Percentiles rank a stretch among this genome's conserved stretches.
Conservation (phyloP, 371 early-diverging fungal genomes). For the Enteropsectra breve region DNA sequence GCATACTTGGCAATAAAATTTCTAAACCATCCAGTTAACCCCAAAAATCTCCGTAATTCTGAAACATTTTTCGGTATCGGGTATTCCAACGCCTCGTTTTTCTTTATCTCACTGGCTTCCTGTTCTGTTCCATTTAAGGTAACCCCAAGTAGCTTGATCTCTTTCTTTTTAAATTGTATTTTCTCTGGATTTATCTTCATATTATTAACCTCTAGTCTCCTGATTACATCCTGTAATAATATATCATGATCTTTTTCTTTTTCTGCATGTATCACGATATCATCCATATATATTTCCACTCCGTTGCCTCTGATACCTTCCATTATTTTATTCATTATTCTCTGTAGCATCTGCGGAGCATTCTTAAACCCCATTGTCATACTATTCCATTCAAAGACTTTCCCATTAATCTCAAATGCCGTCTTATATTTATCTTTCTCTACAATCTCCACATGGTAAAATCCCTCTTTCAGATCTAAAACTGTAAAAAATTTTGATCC, state of each 20-base stretch:
- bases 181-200: constrained; percentile 27
- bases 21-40: constrained; percentile 13
- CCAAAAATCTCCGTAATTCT: constrained; percentile 13
- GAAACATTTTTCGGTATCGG: background rate
- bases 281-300: constrained; percentile 35
- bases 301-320: constrained; percentile 10
- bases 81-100: constrained; percentile 24
- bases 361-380: too few species aligned
- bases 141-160: constrained; percentile 27
- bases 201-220: constrained; percentile 13
- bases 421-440: too few species aligned
- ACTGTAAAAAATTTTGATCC: too few species aligned
- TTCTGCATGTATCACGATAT: constrained; percentile 22
- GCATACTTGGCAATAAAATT: constrained; percentile 22
- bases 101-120: constrained; percentile 19
- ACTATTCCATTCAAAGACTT: too few species aligned
- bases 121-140: constrained; percentile 10
- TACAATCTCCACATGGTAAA: too few species aligned
- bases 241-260: constrained; percentile 25
- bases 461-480: too few species aligned
- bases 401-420: too few species aligned
- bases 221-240: constrained; percentile 7
- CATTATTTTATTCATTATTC: too few species aligned
- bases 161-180: constrained; percentile 16
- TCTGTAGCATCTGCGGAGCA: too few species aligned